Conservation (phyloP, 1,284 basidiomycete species). For the Hemileia vastatrix region DNA sequence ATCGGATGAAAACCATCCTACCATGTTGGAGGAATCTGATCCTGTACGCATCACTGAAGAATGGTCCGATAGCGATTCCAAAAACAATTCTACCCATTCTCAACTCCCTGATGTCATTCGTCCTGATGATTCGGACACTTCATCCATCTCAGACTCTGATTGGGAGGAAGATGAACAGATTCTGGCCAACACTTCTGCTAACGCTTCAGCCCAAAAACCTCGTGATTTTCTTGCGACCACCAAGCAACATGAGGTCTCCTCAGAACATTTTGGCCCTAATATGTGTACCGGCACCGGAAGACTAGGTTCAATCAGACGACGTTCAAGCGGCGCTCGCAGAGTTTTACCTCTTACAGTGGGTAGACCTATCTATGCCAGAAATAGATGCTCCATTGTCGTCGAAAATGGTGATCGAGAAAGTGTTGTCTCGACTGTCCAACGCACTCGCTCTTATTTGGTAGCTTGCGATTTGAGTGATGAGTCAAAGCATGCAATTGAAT, state of each 20-base stretch:
- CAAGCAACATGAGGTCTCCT: background rate
- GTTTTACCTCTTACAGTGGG: constrained; percentile 10
- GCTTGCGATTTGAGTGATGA: constrained; percentile 22
- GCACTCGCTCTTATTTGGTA: constrained; percentile 16
- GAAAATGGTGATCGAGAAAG: constrained; percentile 13
- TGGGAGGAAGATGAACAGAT: background rate
- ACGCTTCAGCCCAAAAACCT: constrained; percentile 13
- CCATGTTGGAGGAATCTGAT: too few relatives aligned
- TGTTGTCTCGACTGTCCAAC: constrained; percentile 1
- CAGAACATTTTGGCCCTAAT: too few relatives aligned
- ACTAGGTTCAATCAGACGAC: background rate
- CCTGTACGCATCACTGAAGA: too few relatives aligned
- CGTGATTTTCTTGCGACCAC: constrained; percentile 6
- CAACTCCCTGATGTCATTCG: too few relatives aligned
- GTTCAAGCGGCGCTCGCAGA: background rate
- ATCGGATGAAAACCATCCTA: too few relatives aligned
- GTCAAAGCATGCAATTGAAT: constrained; percentile 20
- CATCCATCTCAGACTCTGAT: background rate
- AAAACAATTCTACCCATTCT: too few relatives aligned
- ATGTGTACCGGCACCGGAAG: too few relatives aligned
- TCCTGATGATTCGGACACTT: too few relatives aligned
- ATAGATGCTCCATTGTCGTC: constrained; percentile 15
- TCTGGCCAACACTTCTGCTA: constrained; percentile 17
- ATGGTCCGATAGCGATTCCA: too few relatives aligned
- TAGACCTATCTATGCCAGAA: constrained; percentile 18